Conservation (phyloP, 108 stramenopile genomes). For the Fragilaria radians region DNA sequence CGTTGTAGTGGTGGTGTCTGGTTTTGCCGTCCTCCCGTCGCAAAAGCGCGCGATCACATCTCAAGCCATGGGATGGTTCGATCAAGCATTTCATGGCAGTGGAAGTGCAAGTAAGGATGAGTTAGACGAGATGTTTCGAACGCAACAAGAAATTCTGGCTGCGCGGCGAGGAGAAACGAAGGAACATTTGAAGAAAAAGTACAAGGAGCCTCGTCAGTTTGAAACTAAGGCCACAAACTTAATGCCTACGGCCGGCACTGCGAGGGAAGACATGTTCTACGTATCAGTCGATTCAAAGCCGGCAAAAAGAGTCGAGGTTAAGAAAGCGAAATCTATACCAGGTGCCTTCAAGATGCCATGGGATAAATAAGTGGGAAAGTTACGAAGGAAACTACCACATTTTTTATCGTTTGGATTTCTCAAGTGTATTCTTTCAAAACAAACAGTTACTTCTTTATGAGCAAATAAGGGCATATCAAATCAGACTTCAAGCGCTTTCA, state of each 20-base stretch:
- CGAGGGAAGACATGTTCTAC: neutral
- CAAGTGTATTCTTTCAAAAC: too few relatives aligned
- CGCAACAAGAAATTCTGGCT: neutral
- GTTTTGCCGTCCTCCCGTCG: too few relatives aligned
- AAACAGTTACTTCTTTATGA: too few relatives aligned
- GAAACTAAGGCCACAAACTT: neutral
- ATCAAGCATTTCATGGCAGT: neutral
- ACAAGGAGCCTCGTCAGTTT: neutral
- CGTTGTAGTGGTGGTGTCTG: too few relatives aligned
- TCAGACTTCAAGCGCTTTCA: too few relatives aligned
- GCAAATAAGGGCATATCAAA: too few relatives aligned
- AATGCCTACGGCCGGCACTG: neutral
- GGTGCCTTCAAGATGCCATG: neutral
- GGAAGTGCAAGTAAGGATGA: neutral
- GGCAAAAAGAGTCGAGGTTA: too few relatives aligned
- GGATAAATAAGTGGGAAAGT: neutral
- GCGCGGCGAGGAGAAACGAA: neutral
- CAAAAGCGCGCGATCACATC: neutral
- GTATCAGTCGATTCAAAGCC: neutral
- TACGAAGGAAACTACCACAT: too few relatives aligned
- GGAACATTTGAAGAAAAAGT: neutral
- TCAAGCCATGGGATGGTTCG: neutral
- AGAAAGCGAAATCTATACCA: neutral
- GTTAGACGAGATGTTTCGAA: neutral
- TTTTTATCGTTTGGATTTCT: too few relatives aligned